Evolutionary conservation across 2,329 filamentous ascomycete genomes (phyloP), one percentile per base, ranked within the genome.

Genomic region (Penicillium italicum): DNA sequence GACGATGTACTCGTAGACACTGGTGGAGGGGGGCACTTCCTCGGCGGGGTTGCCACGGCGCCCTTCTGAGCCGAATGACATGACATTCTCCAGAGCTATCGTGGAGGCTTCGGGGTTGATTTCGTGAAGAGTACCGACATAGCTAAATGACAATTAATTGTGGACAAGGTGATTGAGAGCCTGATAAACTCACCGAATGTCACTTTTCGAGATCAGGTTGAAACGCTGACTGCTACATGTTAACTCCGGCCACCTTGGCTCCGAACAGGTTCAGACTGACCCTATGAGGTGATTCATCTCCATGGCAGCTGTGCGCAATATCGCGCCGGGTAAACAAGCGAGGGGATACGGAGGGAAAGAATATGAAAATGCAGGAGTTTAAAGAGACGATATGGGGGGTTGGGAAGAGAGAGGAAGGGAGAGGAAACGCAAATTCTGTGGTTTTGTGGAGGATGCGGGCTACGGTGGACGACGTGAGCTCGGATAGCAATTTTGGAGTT

Each of bases 61-160:
- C 54, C 91, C 92, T 79, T 99, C 94, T 30, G 94, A 97, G 66
- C 94, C 94, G 71, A 88, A 95, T 4, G 93, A 97, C 61, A 87
- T 85, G 73, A 99, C 94, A 83, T 96, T 93, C 74, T 99, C 92
- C 62, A 99, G 86, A 40, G 94, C 95, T 69, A 99, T 95, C 62
- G 94, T 97, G 44, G 93, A 95, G 66, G 91, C 89, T 75, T 96
- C 92, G 60, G 93, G 96, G 77, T 97, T 97, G 83, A 99, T 99
- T 75, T 97, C 90, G 78, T 97, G 91, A 50, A 99, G 86, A 52
- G 89, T 93, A 65, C 94, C 94, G 71, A 96, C 90, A 79, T 97
- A 97, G 77, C 92, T 97, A 38, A 58, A 49, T 56, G 53, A 59
- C 49, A 60, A 74, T 78, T 61, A 78, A 75, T 64, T 50, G 62